phyloP scores from a whole-genome alignment of 1,139 yeast species.

The Neolecta irregularis region DNA sequence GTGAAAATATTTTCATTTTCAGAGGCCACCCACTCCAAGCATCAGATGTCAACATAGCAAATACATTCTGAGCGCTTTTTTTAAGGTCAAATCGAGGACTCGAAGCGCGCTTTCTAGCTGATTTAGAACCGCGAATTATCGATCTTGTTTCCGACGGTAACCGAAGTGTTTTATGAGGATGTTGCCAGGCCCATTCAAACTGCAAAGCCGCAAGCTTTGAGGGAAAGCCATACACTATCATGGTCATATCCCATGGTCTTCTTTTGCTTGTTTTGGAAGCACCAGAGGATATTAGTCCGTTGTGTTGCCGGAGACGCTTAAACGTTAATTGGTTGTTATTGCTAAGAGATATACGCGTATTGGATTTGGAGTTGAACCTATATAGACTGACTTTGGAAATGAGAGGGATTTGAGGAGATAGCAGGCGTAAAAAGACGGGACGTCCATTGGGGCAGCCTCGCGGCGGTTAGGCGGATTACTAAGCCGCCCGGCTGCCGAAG shows the following conservation, averaged over 20 bases:
- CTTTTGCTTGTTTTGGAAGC: conserved; percentile 47
- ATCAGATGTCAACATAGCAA: conserved; percentile 7
- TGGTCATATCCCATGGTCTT: conserved; percentile 60
- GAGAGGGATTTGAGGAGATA: conserved; percentile 47
- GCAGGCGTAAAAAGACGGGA: conserved; percentile 43
- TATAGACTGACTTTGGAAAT: conserved; percentile 42
- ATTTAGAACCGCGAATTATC: conserved; percentile 3
- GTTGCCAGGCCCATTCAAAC: conserved; percentile 25
- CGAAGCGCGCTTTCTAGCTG: conserved; percentile 1
- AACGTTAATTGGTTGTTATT: background rate
- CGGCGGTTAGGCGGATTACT: no score
- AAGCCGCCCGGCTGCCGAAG: no score
- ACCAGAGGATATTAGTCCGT: conserved; percentile 53
- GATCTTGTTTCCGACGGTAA: conserved; percentile 7
- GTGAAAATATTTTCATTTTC: conserved; percentile 6
- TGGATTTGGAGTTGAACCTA: conserved; percentile 72
- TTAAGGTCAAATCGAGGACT: background rate
- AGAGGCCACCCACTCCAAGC: conserved; percentile 11
- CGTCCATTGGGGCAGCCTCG: conserved; percentile 7
- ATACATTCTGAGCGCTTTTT: conserved; percentile 4
- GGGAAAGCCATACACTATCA: conserved; percentile 55
- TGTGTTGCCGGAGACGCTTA: conserved; percentile 52
- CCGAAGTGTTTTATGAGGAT: conserved; percentile 10
- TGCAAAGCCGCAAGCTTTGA: conserved; percentile 56
- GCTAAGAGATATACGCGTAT: conserved; percentile 25